Evolutionary conservation across 495 filamentous ascomycete genomes (phyloP), one percentile per base, ranked within the genome.

Genomic region (Thermothielavioides terrestris): DNA sequence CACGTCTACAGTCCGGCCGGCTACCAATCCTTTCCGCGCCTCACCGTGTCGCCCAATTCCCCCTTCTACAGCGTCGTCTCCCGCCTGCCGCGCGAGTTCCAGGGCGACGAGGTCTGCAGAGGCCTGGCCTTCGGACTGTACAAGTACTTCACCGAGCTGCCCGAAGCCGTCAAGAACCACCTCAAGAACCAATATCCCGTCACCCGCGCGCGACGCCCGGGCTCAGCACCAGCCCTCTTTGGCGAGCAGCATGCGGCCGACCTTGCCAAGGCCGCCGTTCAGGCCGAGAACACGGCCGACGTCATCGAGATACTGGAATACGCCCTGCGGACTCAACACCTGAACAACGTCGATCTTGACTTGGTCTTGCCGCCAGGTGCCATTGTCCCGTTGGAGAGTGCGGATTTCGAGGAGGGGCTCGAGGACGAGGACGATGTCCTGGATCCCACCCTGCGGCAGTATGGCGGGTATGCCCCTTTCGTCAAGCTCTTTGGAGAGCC

Each of bases 181-280:
- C 61, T 78, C 41, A 73, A 72, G 56, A 57, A 66, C 46, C 69
- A 73, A 51, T 74, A 72, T 42, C 70, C 73, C 25, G 60, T 66
- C 25, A 68, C 68, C 44, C 66, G 66, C 35, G 60, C 63, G n/a
- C 72, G 74, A 14, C 72, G 75, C 31, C 75, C 79, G 12, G 72
- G 72, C n/a, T 75, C 79, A 4, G 74, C 77, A 9, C 78, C 84
- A 2, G 72, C 74, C 42, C 74, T 92, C 49, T 97, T 97, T 63
- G 79, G 88, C 54, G 89, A 95, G 62, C 82, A 87, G 68, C 92
- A 99, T 76, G 89, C 91, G 6, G 92, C 88, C 34, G 82, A 94
- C 59, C 69, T 99, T 40, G 89, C 90, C 26, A 84, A 84, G 59
- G 79, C 80, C 6, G 89, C 95, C 80, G 75, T 78, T 6, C 82